Evolutionary conservation across 2,329 filamentous ascomycete genomes (phyloP).

Genomic region (Epicoccum sorghinum): DNA sequence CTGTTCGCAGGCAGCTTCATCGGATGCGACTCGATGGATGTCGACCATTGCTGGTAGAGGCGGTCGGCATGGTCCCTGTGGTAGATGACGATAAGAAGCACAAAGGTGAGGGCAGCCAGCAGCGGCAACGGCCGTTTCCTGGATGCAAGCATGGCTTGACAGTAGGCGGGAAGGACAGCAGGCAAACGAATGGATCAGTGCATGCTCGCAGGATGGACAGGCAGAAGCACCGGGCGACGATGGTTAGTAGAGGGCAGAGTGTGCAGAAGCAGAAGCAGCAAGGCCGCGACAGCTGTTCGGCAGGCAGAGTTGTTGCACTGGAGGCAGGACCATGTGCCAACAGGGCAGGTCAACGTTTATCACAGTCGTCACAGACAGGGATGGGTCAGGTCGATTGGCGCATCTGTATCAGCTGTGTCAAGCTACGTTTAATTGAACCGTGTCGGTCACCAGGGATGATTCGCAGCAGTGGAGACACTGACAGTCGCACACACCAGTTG

Average conservation of each 20-base stretch:
- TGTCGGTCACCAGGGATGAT: not conserved
- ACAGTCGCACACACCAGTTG: not conserved
- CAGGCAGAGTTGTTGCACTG: not conserved
- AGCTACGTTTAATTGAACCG: constrained; percentile 17
- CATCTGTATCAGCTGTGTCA: constrained; percentile 30
- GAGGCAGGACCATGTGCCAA: constrained; percentile 4
- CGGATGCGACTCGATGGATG: constrained; percentile 32
- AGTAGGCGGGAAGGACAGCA: constrained; percentile 12
- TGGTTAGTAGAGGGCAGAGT: too few relatives aligned
- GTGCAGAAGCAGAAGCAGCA: not conserved
- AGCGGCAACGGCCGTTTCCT: constrained; percentile 41
- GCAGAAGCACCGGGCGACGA: constrained; percentile 6
- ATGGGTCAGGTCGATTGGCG: constrained; percentile 22
- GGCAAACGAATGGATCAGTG: constrained; percentile 26
- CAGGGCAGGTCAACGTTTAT: constrained; percentile 21
- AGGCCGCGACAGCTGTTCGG: constrained; percentile 4
- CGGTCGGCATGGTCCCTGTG: constrained; percentile 34
- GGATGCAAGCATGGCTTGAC: constrained; percentile 39
- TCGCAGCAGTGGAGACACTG: constrained; percentile 15
- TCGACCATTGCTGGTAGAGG: constrained; percentile 39
- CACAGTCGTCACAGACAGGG: constrained; percentile 12
- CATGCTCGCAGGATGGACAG: constrained; percentile 23
- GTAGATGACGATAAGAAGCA: constrained; percentile 37
- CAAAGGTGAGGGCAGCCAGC: constrained; percentile 33
- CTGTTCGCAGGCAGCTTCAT: constrained; percentile 40